Percentiles rank a stretch among this genome's conserved stretches.
Conservation (phyloP, 2,329 filamentous ascomycete species). For the Phaeosphaeriaceae sp. region DNA sequence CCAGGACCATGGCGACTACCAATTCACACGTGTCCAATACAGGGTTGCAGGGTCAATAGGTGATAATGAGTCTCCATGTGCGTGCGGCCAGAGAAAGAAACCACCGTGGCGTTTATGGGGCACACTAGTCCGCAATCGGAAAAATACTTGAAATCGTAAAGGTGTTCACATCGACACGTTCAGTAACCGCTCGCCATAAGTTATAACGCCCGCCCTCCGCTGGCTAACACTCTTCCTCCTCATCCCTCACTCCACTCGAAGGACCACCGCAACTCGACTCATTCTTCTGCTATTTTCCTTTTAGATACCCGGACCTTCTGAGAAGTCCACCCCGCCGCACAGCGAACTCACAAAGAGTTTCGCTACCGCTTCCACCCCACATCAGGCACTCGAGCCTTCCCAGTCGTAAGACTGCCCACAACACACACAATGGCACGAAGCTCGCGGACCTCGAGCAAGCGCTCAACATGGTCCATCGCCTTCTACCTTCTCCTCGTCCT, state of each 20-base stretch:
- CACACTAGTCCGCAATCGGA: too few relatives aligned
- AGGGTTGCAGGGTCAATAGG: constrained; percentile 30
- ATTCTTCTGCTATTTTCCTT: constrained; percentile 28
- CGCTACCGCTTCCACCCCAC: constrained; percentile 18
- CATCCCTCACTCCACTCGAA: constrained; percentile 23
- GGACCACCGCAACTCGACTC: constrained; percentile 25
- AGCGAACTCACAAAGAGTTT: constrained; percentile 35
- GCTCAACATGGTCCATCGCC: constrained; percentile 84
- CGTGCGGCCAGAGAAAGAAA: constrained; percentile 20
- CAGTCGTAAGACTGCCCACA: constrained; percentile 22
- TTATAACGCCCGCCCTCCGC: constrained; percentile 36
- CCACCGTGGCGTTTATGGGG: constrained; percentile 24
- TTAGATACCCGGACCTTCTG: constrained; percentile 39
- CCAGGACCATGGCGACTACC: neutral
- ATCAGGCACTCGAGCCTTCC: constrained; percentile 23
- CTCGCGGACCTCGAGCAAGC: constrained; percentile 71
- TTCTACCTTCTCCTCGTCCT: constrained; percentile 93
- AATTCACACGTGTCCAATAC: constrained; percentile 40
- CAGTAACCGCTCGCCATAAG: constrained; percentile 27
- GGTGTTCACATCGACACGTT: constrained; percentile 42
- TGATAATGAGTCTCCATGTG: constrained; percentile 40
- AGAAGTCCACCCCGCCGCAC: constrained; percentile 27
- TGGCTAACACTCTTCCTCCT: constrained; percentile 25
- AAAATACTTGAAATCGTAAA: too few relatives aligned
- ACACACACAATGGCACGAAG: constrained; percentile 62